phyloP scores from a whole-genome alignment of 495 filamentous ascomycete species.

The Neurospora africana region DNA sequence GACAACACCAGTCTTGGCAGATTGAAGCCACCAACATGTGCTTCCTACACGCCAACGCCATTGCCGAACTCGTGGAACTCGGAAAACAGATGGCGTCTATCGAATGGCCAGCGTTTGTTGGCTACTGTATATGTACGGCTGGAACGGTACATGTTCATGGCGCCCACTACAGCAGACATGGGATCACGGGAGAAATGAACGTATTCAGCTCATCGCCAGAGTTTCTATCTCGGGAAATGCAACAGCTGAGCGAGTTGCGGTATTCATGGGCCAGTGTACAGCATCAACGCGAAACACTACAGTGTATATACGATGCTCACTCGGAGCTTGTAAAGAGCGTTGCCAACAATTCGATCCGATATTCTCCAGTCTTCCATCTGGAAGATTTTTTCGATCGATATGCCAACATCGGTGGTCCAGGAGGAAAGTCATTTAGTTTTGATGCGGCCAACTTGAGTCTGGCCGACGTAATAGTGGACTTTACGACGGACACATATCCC shows the following conservation, averaged over 20 bases:
- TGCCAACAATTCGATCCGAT: slow-evolving; percentile 46
- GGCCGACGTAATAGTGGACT: slow-evolving; percentile 41
- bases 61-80: slow-evolving; percentile 71
- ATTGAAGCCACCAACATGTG: slow-evolving; percentile 80
- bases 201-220: slow-evolving; percentile 48
- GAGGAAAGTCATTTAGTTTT: slow-evolving; percentile 35
- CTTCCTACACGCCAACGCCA: slow-evolving; percentile 78
- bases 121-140: slow-evolving; percentile 72
- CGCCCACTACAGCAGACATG: slow-evolving; percentile 58
- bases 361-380: slow-evolving; percentile 68
- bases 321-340: slow-evolving; percentile 62
- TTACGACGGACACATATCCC: slow-evolving; percentile 36
- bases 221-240: slow-evolving; percentile 66
- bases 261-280: slow-evolving; percentile 67
- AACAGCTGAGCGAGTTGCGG: slow-evolving; percentile 62
- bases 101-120: slow-evolving; percentile 75
- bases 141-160: slow-evolving; percentile 81
- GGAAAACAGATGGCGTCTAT: slow-evolving; percentile 53
- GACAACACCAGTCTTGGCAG: slow-evolving; percentile 84
- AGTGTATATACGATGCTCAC: slow-evolving; percentile 62
- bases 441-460: slow-evolving; percentile 42
- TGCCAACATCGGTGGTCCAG: slow-evolving; percentile 31
- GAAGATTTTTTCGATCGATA: slow-evolving; percentile 86
- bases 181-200: slow-evolving; percentile 48
- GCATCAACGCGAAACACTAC: slow-evolving; percentile 66